These are phyloP conservation scores for Aureobasidium subglaciale DNA, from an alignment of 2,329 filamentous ascomycete species.

Conservation along the genomic window DNA sequence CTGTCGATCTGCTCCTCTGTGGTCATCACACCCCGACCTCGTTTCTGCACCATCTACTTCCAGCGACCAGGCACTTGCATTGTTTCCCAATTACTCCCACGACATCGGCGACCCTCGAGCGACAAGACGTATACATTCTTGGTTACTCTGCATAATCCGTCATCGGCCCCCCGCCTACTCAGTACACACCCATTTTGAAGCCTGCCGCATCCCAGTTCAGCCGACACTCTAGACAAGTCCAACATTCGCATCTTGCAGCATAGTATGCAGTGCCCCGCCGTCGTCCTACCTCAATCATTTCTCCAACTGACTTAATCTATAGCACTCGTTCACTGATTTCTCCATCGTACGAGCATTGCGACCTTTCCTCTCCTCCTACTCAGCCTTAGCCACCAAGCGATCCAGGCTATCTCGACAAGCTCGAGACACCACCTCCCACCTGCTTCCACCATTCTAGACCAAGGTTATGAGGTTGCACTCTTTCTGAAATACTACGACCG, in stretches of 20 bases:
- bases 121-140: background rate
- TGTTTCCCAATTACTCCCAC: background rate
- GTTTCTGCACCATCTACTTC: background rate
- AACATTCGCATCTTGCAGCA: background rate
- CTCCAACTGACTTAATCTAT: background rate
- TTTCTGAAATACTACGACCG: background rate
- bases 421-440: background rate
- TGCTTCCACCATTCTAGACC: background rate
- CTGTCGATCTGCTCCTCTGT: slow-evolving; percentile 2
- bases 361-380: background rate
- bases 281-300: background rate
- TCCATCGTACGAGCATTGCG: background rate
- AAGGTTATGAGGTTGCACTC: slow-evolving; percentile 10
- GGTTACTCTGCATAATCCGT: slow-evolving; percentile 5
- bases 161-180: background rate
- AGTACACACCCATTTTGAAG: background rate
- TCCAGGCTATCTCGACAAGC: background rate
- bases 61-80: background rate
- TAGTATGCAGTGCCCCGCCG: slow-evolving; percentile 2
- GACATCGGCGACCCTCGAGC: background rate
- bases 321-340: background rate
- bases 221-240: background rate
- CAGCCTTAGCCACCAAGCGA: background rate
- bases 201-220: background rate
- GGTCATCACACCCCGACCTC: background rate